phyloP scores from a whole-genome alignment of 2,329 filamentous ascomycete species.

The Aureobasidium lini region DNA sequence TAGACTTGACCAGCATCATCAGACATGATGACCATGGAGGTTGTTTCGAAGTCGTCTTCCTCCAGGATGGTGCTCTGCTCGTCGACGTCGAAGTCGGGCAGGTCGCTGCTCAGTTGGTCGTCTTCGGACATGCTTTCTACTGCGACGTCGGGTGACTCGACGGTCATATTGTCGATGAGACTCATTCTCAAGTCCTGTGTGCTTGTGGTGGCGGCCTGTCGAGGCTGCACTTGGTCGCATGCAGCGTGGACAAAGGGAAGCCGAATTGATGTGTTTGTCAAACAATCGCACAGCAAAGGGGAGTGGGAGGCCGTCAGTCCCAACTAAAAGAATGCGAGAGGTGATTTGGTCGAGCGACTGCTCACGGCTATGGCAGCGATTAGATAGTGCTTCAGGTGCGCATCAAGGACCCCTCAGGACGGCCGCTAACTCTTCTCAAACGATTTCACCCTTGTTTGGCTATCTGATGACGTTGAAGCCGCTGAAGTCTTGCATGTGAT shows the following conservation, averaged over 20 bases:
- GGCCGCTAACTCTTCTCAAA: constrained; percentile 1
- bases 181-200: background rate
- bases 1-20: constrained; percentile 38
- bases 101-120: background rate
- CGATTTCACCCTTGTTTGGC: background rate
- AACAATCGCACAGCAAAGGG: background rate
- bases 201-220: background rate
- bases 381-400: background rate
- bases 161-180: background rate
- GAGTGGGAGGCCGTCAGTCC: background rate
- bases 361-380: background rate
- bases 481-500: constrained; percentile 6
- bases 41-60: constrained; percentile 4
- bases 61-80: background rate
- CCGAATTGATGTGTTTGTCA: too few species aligned
- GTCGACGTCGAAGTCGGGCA: constrained; percentile 4
- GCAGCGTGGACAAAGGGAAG: background rate
- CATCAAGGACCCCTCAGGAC: constrained; percentile 1
- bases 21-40: constrained; percentile 25
- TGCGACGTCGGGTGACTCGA: constrained; percentile 1
- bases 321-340: background rate
- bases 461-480: background rate
- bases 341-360: background rate
- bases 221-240: background rate
- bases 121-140: constrained; percentile 9